phyloP scores from a whole-genome alignment of 2,329 filamentous ascomycete species.

The Thelonectria discophora region DNA sequence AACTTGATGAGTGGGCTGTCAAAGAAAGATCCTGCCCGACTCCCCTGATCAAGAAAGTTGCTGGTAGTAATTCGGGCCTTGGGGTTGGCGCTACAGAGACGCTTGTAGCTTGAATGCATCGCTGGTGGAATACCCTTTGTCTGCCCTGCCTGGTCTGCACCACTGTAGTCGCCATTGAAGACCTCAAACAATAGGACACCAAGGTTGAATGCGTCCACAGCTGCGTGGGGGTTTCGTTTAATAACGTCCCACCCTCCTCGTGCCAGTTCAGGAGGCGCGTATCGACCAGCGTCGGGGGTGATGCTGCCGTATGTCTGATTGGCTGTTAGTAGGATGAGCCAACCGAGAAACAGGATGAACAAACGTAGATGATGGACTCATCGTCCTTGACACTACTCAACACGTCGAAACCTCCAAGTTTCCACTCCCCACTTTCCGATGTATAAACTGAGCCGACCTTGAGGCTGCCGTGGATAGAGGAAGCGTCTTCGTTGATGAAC shows the following conservation, averaged over 20 bases:
- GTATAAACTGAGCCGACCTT: conserved; percentile 89
- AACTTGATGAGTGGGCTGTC: conserved; percentile 91
- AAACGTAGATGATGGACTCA: conserved; percentile 87
- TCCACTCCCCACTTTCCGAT: conserved; percentile 98
- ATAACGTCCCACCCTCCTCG: conserved; percentile 92
- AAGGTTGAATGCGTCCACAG: conserved; percentile 87
- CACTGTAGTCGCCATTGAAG: conserved; percentile 85
- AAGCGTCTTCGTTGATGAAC: conserved; percentile 94
- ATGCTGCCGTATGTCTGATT: conserved; percentile 82
- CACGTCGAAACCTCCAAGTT: conserved; percentile 91
- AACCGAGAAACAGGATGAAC: conserved; percentile 12
- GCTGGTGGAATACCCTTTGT: conserved; percentile 85
- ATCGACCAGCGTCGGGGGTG: conserved; percentile 84
- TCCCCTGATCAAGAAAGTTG: conserved; percentile 90
- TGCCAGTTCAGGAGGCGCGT: conserved; percentile 86
- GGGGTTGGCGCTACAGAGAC: conserved; percentile 86
- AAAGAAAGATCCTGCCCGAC: conserved; percentile 84
- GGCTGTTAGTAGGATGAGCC: conserved; percentile 21
- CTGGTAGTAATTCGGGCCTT: conserved; percentile 86
- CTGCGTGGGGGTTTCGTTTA: conserved; percentile 81
- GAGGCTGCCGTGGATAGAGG: conserved; percentile 89
- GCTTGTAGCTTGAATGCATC: conserved; percentile 93
- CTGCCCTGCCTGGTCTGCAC: conserved; percentile 81
- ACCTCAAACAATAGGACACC: conserved; percentile 87
- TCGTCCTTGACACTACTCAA: conserved; percentile 93